Conservation (phyloP, 2,329 filamentous ascomycete species). For the Ambrosiella xylebori region DNA sequence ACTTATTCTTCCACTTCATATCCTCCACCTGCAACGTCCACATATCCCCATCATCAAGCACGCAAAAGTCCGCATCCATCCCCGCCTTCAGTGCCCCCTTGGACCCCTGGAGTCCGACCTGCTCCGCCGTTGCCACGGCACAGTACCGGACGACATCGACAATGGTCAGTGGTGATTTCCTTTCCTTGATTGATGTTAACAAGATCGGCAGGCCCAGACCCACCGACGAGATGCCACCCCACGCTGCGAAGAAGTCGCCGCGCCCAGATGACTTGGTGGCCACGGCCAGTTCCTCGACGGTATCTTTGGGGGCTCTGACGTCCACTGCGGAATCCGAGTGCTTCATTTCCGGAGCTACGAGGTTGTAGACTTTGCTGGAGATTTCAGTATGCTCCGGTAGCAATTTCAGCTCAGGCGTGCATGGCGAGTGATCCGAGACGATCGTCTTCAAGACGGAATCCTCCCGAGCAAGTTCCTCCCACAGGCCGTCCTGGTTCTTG, state of each 20-base stretch:
- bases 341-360: conserved; percentile 20
- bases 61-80: conserved; percentile 77
- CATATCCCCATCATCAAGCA: conserved; percentile 70
- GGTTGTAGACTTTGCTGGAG: background rate
- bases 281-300: conserved; percentile 18
- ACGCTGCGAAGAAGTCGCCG: conserved; percentile 89
- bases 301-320: conserved; percentile 24
- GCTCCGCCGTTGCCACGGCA: conserved; percentile 67
- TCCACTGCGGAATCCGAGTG: conserved; percentile 38
- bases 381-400: conserved; percentile 42
- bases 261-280: conserved; percentile 13
- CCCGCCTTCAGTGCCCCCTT: conserved; percentile 73
- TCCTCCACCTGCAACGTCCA: conserved; percentile 60
- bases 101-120: conserved; percentile 64
- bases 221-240: conserved; percentile 91
- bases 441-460: conserved; percentile 78
- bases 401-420: conserved; percentile 85
- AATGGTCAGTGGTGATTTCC: conserved; percentile 31
- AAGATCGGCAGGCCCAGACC: conserved; percentile 84
- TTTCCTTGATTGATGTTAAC: conserved; percentile 49
- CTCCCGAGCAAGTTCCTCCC: conserved; percentile 54
- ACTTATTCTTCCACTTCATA: conserved; percentile 91
- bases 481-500: conserved; percentile 68
- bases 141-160: conserved; percentile 75
- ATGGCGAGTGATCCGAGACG: conserved; percentile 90